These are phyloP conservation scores for Leishmania tropica DNA, from an alignment of 208 protist species.

Conservation along the genomic window DNA sequence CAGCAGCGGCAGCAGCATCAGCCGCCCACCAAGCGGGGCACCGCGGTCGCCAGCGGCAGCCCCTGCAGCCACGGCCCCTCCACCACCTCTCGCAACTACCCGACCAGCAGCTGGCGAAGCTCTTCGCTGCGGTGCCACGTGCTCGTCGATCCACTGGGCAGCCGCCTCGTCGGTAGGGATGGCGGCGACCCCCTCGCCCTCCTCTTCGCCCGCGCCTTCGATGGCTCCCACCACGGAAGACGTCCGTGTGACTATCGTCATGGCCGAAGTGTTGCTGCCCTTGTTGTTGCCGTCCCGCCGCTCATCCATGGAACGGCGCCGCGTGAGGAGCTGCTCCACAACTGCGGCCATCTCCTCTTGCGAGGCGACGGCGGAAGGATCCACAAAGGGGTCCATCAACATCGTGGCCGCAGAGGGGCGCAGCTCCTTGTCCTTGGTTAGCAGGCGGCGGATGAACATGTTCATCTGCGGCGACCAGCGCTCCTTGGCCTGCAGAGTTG, in stretches of 20 bases:
- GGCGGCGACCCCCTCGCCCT: background rate
- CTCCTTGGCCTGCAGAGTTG: conserved; percentile 80
- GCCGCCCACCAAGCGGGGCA: conserved; percentile 28
- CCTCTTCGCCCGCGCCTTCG: conserved; percentile 15
- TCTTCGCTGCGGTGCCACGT: conserved; percentile 4
- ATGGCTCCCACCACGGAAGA: conserved; percentile 22
- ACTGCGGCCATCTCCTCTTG: conserved; percentile 65
- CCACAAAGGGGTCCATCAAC: conserved; percentile 85
- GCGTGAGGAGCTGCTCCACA: conserved; percentile 59
- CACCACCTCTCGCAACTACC: background rate
- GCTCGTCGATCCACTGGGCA: conserved; percentile 25
- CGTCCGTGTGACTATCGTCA: conserved; percentile 33
- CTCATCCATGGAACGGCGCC: conserved; percentile 44
- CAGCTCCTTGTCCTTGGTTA: conserved; percentile 77
- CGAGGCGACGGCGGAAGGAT: conserved; percentile 52
- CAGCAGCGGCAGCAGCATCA: conserved; percentile 52
- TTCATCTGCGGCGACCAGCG: conserved; percentile 90
- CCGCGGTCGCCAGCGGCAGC: conserved; percentile 18
- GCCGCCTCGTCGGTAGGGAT: conserved; percentile 15
- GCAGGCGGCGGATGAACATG: conserved; percentile 75
- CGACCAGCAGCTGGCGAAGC: conserved; percentile 10
- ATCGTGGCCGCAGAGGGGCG: conserved; percentile 73
- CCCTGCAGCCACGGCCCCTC: background rate
- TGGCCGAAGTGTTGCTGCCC: conserved; percentile 22
- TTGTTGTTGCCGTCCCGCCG: background rate